Percentiles rank a stretch among this genome's conserved stretches.
phyloP scores from a whole-genome alignment of 257 asterid species.

The Solanum corneliomulleri region DNA sequence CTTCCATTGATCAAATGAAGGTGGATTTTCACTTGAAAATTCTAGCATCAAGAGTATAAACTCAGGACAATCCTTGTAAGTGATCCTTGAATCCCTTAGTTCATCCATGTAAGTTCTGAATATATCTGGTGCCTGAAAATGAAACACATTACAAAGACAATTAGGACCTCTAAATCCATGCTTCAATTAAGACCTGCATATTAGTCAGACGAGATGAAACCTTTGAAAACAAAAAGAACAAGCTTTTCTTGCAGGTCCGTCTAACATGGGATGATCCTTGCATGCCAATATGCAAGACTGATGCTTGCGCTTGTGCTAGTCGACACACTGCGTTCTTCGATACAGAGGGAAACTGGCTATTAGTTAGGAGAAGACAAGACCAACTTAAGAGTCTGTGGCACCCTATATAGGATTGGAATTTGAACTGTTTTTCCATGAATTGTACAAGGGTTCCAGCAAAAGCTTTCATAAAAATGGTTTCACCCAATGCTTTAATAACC shows the following conservation, averaged over 20 bases:
- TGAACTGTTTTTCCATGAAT: constrained; percentile 80
- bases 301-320: constrained; percentile 78
- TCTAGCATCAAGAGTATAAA: constrained; percentile 55
- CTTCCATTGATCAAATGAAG: constrained; percentile 59
- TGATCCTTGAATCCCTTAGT: constrained; percentile 59
- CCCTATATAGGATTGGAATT: constrained; percentile 50
- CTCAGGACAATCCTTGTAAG: constrained; percentile 64
- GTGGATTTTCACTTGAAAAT: constrained; percentile 35
- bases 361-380: constrained; percentile 69
- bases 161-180: not conserved
- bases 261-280: constrained; percentile 60
- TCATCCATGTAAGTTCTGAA: constrained; percentile 64
- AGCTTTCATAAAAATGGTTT: constrained; percentile 53
- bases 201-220: constrained; percentile 22
- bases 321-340: constrained; percentile 74
- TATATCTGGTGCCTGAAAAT: constrained; percentile 65
- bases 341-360: constrained; percentile 57
- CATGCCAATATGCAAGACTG: constrained; percentile 49
- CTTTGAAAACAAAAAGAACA: constrained; percentile 61
- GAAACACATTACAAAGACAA: constrained; percentile 3
- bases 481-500: constrained; percentile 48
- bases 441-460: constrained; percentile 93
- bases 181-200: not conserved
- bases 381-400: constrained; percentile 74
- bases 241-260: constrained; percentile 54